Base-by-base conservation (phyloP, 1,284 basidiomycete species). In the Exobasidium cylindrosporum region DNA sequence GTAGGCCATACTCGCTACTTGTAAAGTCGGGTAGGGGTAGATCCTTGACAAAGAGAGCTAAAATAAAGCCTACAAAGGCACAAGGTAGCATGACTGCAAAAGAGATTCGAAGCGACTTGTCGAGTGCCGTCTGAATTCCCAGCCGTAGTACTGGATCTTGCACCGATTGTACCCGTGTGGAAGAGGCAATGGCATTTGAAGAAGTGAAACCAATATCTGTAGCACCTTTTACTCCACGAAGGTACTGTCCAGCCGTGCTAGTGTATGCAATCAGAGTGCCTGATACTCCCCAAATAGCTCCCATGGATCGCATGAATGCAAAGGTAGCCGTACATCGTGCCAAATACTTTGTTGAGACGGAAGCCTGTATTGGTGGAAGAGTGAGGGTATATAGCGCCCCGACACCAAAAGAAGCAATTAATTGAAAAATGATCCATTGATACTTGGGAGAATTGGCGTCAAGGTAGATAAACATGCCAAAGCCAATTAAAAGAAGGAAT, bases 391-490 rank as follows among this genome's bases (percentile, higher is more conserved):
- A 72, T 1, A 72, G 52, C 6, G 69, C 60, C 1, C 69, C 69
- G 2, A 72, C 59, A n/a, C 63, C 67, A 2, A 69, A 26, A 4
- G 67, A 66, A 0, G 64, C 63, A 13, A 81, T 28, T 44, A 81
- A 63, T 64, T 75, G 66, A 62, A 76, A 82, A 0, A 81, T 78
- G n/a, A 80, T 71, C 72, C 78, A 81, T 17, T 73, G 67, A 0
- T 72, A 79, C 4, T 68, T 67, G 0, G 70, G 43, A 0, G 81
- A 82, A 29, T 81, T 70, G 0, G 72, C 76, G 4, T 80, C 71
- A 14, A 84, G 61, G 0, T 82, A 77, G 3, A 77, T 80, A 43
- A 84, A 67, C 1, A 74, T 57, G 3, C 73, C 80, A 35, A 67
- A 67, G 0, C 78, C 79, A 21, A 69, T 40, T 3, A 62, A 60